phyloP scores from a whole-genome alignment of 108 stramenopile genomes.

The Skeletonema grethae region DNA sequence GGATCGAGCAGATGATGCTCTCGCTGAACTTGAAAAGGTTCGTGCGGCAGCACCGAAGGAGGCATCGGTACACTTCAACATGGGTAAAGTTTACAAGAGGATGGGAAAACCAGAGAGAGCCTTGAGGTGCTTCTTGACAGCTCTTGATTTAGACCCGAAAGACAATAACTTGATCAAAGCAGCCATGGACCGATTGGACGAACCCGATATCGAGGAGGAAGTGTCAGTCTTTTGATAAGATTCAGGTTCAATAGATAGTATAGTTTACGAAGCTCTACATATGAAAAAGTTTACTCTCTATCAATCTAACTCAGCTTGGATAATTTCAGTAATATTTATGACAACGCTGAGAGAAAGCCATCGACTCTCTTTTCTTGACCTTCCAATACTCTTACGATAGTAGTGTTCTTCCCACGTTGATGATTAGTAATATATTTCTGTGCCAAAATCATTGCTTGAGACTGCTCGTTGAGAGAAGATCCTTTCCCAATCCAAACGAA shows the following conservation, averaged over 20 bases:
- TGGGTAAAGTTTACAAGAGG: constrained; percentile 94
- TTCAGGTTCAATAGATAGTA: background rate
- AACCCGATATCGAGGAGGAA: constrained; percentile 88
- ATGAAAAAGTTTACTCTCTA: no score
- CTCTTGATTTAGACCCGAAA: constrained; percentile 96
- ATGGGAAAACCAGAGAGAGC: constrained; percentile 90
- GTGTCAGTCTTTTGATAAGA: constrained; percentile 63
- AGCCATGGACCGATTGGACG: constrained; percentile 76
- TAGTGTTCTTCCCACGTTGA: no score
- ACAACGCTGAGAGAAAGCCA: no score
- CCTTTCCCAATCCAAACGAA: no score
- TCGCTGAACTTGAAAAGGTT: constrained; percentile 88
- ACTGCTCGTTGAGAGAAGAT: no score
- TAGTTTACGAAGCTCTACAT: no score
- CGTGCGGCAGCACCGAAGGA: constrained; percentile 92
- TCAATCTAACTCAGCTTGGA: no score
- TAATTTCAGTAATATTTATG: no score
- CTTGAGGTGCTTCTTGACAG: constrained; percentile 91
- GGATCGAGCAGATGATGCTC: constrained; percentile 87
- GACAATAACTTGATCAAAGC: constrained; percentile 94
- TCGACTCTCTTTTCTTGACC: no score
- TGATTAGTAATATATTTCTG: no score
- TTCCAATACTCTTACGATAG: no score
- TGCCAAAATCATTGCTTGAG: no score
- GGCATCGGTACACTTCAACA: constrained; percentile 91